Conservation (phyloP, 192 early-diverging fungal genomes). For the Thamnidium elegans region DNA sequence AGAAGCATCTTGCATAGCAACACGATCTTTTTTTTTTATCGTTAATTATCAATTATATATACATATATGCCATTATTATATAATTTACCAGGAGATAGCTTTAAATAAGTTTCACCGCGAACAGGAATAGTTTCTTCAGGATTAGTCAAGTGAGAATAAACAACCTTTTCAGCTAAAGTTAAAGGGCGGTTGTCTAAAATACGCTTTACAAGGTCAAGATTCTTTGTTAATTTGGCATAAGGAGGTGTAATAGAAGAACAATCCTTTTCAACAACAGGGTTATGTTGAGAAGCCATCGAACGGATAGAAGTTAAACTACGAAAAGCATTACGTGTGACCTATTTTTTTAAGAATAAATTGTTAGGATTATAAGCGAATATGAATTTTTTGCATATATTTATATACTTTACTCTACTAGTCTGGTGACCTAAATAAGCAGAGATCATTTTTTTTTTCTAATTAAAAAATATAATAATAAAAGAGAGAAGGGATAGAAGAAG, state of each 20-base stretch:
- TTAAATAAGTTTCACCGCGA: conserved; percentile 86
- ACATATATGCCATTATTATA: not conserved
- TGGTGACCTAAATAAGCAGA: conserved; percentile 5
- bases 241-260: conserved; percentile 51
- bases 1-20: conserved; percentile 95
- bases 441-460: not conserved
- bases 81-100: conserved; percentile 77
- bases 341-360: not conserved
- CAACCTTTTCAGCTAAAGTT: conserved; percentile 94
- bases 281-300: conserved; percentile 25
- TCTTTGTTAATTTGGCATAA: conserved; percentile 45
- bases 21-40: conserved; percentile 68
- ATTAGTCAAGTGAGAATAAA: conserved; percentile 85
- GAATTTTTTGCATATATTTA: not conserved
- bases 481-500: no score
- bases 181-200: conserved; percentile 59
- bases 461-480: no score
- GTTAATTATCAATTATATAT: not conserved
- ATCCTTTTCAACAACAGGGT: conserved; percentile 38
- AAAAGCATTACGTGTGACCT: conserved; percentile 7
- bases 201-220: conserved; percentile 47
- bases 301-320: not conserved
- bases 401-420: conserved; percentile 9
- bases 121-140: conserved; percentile 62
- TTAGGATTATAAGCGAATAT: not conserved